These are phyloP conservation scores for Luffa aegyptiaca DNA, from an alignment of 306 rosid genomes.

Conservation along the genomic window DNA sequence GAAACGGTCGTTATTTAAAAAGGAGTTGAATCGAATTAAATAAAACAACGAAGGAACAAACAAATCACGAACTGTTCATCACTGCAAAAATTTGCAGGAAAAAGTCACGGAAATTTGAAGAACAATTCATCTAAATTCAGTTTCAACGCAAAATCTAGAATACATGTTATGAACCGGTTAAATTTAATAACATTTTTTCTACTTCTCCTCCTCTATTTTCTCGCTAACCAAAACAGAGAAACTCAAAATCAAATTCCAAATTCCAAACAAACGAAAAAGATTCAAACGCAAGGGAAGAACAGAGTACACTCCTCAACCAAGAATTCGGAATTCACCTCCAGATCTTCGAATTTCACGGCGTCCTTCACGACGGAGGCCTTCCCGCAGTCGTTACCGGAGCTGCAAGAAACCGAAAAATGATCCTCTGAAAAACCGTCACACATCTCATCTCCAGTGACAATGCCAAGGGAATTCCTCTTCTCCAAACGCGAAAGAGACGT, in stretches of 20 bases:
- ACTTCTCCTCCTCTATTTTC: background rate
- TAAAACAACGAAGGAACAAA: background rate
- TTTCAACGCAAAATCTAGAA: background rate
- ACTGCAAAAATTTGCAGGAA: background rate
- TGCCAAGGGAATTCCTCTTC: background rate
- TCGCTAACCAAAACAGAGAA: constrained; percentile 6
- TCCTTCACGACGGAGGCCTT: constrained; percentile 9
- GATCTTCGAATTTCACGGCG: constrained; percentile 31
- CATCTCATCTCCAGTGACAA: background rate
- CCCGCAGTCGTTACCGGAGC: constrained; percentile 29
- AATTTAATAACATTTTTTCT: background rate
- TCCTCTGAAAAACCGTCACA: constrained; percentile 14
- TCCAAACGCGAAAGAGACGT: constrained; percentile 21
- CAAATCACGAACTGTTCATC: background rate
- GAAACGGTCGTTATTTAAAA: background rate
- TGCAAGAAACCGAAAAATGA: constrained; percentile 27
- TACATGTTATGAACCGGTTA: background rate
- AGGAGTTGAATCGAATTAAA: background rate
- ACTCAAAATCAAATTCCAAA: background rate
- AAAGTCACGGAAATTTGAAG: background rate
- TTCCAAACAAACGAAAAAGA: background rate
- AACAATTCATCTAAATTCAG: background rate
- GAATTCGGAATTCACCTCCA: constrained; percentile 38
- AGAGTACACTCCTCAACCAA: background rate
- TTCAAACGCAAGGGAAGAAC: background rate